Base-by-base conservation (phyloP, 768 basidiomycete genomes). In the Suillus occidentalis region DNA sequence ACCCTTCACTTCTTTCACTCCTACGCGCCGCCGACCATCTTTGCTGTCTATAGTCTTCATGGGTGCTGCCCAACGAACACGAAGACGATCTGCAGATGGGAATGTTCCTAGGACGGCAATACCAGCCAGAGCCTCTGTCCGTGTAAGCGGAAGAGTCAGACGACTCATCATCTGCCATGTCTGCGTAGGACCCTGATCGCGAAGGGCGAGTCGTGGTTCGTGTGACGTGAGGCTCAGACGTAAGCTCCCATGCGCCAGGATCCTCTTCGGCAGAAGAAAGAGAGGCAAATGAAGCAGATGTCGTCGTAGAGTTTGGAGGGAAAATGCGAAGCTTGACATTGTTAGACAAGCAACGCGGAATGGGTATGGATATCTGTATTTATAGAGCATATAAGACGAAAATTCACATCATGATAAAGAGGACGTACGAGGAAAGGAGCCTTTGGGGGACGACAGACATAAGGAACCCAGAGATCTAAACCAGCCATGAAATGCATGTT, bases 131-230 rank as follows among this genome's bases (percentile, higher is more conserved):
- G 65, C 85, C 81, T 1, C 79, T 79, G 2, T 84, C 84, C 9
- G 71, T 42, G 81, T 78, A 39, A 73, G 83, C 42, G 74, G 81
- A 88, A 1, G 90, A 89, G 71, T 92, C 91, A 47, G 89, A 90
- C 4, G 90, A 89, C 71, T 94, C 91, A 68, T 92, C 92, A 67
- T 94, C 91, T 0, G 91, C 91, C 71, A 92, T 87, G 70, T 89
- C 83, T 49, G 82, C 87, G 69, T 88, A 88, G 7, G 89, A 89
- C 60, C 82, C 82, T 1, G 85, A 76, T 40, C 89, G 84, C 14
- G 85, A 82, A 20, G 80, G 75, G 34, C 85, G 84, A 0, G 83
- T 77, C 7, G 79, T 64, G 36, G 72, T 79, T 40, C 89, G 86
- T 12, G 89, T 85, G 63, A 93, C 90, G 74, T 84, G 85, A 12